Conservation (phyloP, 2,329 filamentous ascomycete genomes). For the Hawksworthiomyces lignivorus region DNA sequence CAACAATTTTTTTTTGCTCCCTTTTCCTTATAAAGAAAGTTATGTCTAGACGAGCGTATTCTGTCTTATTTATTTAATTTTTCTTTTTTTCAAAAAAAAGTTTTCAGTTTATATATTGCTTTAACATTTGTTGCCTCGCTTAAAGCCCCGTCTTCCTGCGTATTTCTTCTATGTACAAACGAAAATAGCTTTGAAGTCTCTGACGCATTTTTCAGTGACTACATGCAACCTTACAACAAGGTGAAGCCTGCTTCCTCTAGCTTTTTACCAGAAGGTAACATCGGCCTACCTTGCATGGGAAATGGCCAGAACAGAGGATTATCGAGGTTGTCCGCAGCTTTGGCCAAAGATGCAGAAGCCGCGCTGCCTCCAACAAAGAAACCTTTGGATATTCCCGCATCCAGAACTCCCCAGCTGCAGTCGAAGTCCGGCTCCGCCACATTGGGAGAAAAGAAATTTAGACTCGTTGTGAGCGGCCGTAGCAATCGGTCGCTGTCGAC, state of each 20-base stretch:
- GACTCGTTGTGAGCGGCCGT: slow-evolving; percentile 41
- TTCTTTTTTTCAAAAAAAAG: background rate
- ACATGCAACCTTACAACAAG: slow-evolving; percentile 26
- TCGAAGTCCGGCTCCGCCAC: slow-evolving; percentile 40
- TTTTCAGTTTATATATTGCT: background rate
- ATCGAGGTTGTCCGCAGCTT: slow-evolving; percentile 31
- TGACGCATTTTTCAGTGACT: background rate
- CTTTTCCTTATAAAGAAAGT: no score
- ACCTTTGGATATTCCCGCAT: slow-evolving; percentile 1
- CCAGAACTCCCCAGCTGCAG: slow-evolving; percentile 33
- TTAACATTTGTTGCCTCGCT: no score
- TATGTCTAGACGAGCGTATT: no score
- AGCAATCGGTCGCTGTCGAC: slow-evolving; percentile 17
- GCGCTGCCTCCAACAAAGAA: slow-evolving; percentile 3
- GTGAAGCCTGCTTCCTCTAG: slow-evolving; percentile 47
- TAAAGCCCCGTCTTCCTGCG: no score
- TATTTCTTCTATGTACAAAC: no score
- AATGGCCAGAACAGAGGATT: slow-evolving; percentile 56
- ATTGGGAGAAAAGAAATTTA: slow-evolving; percentile 51
- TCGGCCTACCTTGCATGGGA: slow-evolving; percentile 50
- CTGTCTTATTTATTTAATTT: background rate
- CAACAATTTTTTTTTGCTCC: slow-evolving; percentile 10
- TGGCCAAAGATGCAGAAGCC: slow-evolving; percentile 5
- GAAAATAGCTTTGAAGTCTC: no score
- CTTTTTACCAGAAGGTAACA: slow-evolving; percentile 38